Conservation (phyloP, 2,329 filamentous ascomycete species). For the Trichophyton benhamiae region DNA sequence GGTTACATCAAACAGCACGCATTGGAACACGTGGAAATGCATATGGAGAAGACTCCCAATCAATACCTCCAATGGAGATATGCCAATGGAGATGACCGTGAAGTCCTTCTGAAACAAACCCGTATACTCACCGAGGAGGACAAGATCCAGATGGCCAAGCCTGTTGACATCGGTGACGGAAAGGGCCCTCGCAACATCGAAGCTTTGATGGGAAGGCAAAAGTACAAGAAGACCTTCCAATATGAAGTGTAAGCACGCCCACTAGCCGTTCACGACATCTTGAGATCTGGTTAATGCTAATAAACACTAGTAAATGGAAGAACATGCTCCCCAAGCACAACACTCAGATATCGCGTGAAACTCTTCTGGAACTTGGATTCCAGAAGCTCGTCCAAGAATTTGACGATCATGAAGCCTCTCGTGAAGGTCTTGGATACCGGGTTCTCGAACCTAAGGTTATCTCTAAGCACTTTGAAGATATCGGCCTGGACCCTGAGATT, state of each 20-base stretch:
- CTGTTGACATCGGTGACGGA: slow-evolving; percentile 72
- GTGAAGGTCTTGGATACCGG: slow-evolving; percentile 93
- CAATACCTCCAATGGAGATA: slow-evolving; percentile 99
- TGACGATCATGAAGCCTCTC: slow-evolving; percentile 96
- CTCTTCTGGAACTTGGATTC: slow-evolving; percentile 72
- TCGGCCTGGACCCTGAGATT: slow-evolving; percentile 92
- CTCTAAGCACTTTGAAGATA: slow-evolving; percentile 94
- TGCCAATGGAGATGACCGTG: slow-evolving; percentile 88
- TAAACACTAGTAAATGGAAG: slow-evolving; percentile 60
- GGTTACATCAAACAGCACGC: slow-evolving; percentile 99
- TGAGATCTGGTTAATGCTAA: background rate
- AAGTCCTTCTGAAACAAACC: slow-evolving; percentile 95
- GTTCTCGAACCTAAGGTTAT: slow-evolving; percentile 86
- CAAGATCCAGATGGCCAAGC: slow-evolving; percentile 80
- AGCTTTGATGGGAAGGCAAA: slow-evolving; percentile 85
- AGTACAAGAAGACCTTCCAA: slow-evolving; percentile 98
- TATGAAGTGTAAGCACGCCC: slow-evolving; percentile 69
- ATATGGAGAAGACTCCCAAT: slow-evolving; percentile 96
- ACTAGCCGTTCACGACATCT: background rate
- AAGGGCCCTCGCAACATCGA: slow-evolving; percentile 68
- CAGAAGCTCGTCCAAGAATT: slow-evolving; percentile 94
- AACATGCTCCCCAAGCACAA: slow-evolving; percentile 85
- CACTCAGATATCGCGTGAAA: slow-evolving; percentile 84
- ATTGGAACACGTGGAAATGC: slow-evolving; percentile 98
- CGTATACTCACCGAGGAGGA: slow-evolving; percentile 78